Base-by-base conservation (phyloP, 306 rosid species). In the Corylus heterophylla region DNA sequence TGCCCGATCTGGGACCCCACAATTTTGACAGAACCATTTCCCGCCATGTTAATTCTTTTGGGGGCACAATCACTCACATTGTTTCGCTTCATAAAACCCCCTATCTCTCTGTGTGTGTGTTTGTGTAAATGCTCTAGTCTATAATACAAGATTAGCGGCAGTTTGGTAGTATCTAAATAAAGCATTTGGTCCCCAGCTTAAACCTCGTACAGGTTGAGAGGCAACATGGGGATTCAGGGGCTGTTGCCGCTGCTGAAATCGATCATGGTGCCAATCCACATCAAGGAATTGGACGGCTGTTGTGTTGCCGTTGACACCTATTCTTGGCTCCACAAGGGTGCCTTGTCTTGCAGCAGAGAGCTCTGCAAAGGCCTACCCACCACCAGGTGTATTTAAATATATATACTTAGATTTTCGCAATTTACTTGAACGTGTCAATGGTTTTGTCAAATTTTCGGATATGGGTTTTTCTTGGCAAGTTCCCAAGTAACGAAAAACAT, bases 251-350 rank as follows among this genome's bases (percentile, higher is more conserved):
- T 89, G 3, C 68, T 95, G 79, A 95, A 93, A 78, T 95, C 98
- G 81, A 90, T 91, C 7, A 93, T 93, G 99, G 80, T 71, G 35
- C 97, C 99, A 59, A 81, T 90, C 67, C 98, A 93, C 82, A 79
- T 95, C 49, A 93, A 87, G 84, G 98, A 95, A 31, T 77, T 95
- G 70, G 83, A 90, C 71, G 99, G 96, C 13, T 88, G 75, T 52
- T 67, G 66, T 31, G 96, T 90, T 17, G 99, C 98, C 0, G 80
- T 93, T 12, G 98, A 93, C 78, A 93, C 99, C 67, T 95, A 93
- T 77, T 95, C 98, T 75, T 95, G 99, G 98, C 98, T 95, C 52
- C 98, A 95, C 83, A 91, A 91, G 84, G 98, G 98, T 35, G 97
- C 98, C 52, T 81, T 95, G 39, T 92, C 90, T 74, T 95, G 98